Base-by-base conservation (phyloP, 2,329 filamentous ascomycete genomes). In the Fusarium hostae region DNA sequence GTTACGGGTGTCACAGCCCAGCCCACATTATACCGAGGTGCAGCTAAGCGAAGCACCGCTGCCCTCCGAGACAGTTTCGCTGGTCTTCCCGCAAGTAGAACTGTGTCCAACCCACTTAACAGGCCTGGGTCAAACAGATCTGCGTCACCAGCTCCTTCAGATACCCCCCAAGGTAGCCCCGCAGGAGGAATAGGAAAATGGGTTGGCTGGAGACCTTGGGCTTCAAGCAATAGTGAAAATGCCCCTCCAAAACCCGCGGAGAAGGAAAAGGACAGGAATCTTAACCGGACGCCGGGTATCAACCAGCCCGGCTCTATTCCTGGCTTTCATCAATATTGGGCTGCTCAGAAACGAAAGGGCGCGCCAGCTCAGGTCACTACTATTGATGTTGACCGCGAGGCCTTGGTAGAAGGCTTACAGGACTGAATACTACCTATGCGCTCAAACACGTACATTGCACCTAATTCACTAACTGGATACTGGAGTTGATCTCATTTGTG, bases 231-330 rank as follows among this genome's bases (percentile, higher is more conserved):
- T n/a, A 34, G 34, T 10, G 64, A 68, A 6, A 48, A 55, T 40
- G 37, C 58, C 30, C 22, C 68, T 10, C 51, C 74, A 2, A 76
- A 74, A n/a, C 44, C 72, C 12, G 39, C 69, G 30, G 63, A 75
- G 5, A 72, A 68, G n/a, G 72, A 82, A 63, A 81, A 75, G 63
- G 79, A 82, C 34, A 79, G 79, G 60, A 80, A 82, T 15, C 58
- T 82, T 37, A 83, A 83, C 45, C 85, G 93, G 45, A 81, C 87
- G 8, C 88, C 92, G 2, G 93, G 93, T 0, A 94, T 96, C 77
- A 96, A 96, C 76, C 93, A 95, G 78, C 86, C 88, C 2, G 93
- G 93, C 0, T 86, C 89, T 0, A 91, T 96, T 45, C 89, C 92
- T 1, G 93, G 93, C 0, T 92, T 95, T 71, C 85, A 89, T 30